Evolutionary conservation across 768 basidiomycete genomes (phyloP).

Genomic region (Dioszegia crocea): DNA sequence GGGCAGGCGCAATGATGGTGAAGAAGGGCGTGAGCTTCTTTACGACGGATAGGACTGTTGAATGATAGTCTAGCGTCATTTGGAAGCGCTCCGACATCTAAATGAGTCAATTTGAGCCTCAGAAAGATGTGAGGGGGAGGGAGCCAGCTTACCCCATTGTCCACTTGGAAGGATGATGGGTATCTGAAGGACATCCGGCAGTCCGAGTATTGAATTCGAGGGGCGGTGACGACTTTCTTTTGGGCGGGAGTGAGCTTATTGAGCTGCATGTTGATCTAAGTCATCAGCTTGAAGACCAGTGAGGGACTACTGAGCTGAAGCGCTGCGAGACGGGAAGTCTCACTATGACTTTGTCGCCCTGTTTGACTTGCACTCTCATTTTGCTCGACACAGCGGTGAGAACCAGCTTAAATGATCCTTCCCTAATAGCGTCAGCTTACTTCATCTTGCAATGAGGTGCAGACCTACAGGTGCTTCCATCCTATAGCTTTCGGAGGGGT

Average conservation of each 20-base stretch:
- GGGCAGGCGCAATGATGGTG: neutral
- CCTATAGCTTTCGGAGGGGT: constrained; percentile 1
- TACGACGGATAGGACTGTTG: neutral
- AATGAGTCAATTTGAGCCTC: neutral
- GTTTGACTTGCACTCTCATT: constrained; percentile 2
- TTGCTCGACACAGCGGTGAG: neutral
- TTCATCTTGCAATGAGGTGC: neutral
- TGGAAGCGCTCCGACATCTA: constrained; percentile 11
- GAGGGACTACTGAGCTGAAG: too few relatives aligned
- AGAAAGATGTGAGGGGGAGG: too few relatives aligned
- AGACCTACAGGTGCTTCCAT: constrained; percentile 7
- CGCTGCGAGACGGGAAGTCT: neutral
- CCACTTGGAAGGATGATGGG: constrained; percentile 2
- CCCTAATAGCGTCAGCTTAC: neutral
- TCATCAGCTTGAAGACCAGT: neutral
- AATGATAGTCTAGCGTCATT: neutral
- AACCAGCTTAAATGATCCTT: neutral
- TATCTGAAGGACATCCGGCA: constrained; percentile 3
- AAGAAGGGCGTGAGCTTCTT: constrained; percentile 7
- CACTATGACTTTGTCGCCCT: neutral
- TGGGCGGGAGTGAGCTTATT: constrained; percentile 7
- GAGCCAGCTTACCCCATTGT: constrained; percentile 6
- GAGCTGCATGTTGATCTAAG: neutral
- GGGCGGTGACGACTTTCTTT: neutral
- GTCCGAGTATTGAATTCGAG: neutral